phyloP scores from a whole-genome alignment of 306 rosid species.

The Heteromeles arbutifolia region DNA sequence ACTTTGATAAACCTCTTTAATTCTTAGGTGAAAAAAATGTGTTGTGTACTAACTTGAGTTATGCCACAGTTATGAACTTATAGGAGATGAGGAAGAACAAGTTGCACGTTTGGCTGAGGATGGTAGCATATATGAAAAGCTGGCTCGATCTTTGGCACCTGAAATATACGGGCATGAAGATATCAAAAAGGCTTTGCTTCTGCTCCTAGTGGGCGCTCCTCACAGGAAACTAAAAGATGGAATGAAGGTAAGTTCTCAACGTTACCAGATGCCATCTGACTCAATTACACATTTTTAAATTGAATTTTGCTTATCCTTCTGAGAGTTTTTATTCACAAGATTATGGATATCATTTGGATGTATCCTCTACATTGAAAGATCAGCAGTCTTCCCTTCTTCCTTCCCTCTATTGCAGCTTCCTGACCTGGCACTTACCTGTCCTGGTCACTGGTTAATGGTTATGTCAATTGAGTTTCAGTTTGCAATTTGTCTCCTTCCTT shows the following conservation, averaged over 20 bases:
- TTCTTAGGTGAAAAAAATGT: constrained; percentile 4
- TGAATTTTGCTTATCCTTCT: constrained; percentile 1
- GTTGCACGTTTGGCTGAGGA: constrained; percentile 71
- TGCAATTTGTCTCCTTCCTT: not conserved
- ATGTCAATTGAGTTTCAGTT: not conserved
- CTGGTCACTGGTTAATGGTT: not conserved
- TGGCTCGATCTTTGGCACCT: constrained; percentile 89
- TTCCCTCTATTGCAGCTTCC: not conserved
- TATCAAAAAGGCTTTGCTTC: constrained; percentile 82
- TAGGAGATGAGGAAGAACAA: constrained; percentile 84
- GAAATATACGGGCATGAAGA: constrained; percentile 97
- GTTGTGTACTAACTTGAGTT: constrained; percentile 16
- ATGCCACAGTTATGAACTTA: constrained; percentile 59
- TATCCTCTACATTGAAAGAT: not conserved
- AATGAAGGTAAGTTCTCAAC: constrained; percentile 60
- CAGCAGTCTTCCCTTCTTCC: not conserved
- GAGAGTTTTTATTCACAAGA: not conserved
- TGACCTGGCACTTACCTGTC: not conserved
- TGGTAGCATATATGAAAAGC: constrained; percentile 84
- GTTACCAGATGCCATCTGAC: not conserved
- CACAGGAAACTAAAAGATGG: constrained; percentile 90
- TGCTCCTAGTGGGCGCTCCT: constrained; percentile 95
- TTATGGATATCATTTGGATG: not conserved
- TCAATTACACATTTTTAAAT: not conserved
- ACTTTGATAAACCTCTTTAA: constrained; percentile 1